Conservation (phyloP, 2,329 filamentous ascomycete genomes). For the Phyllosticta capitalensis region DNA sequence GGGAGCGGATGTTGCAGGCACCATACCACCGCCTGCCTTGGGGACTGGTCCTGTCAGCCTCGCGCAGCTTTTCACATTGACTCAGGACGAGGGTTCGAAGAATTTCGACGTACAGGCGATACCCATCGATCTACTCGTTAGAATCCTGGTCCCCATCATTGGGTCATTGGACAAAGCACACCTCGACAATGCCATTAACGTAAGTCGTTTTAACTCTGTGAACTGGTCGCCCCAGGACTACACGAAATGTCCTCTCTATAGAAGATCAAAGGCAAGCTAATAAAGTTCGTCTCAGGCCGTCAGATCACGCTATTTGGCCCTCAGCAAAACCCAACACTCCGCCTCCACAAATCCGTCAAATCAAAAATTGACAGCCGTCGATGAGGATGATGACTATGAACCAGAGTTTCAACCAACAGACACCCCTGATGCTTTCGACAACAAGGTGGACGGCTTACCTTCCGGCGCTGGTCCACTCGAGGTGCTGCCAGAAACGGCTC, state of each 20-base stretch:
- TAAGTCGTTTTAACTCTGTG: constrained; percentile 32
- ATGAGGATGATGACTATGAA: constrained; percentile 89
- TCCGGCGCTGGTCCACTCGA: constrained; percentile 38
- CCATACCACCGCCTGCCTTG: constrained; percentile 37
- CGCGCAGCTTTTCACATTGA: constrained; percentile 80
- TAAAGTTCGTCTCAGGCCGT: constrained; percentile 24
- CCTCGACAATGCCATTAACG: constrained; percentile 64
- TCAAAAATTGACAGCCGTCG: constrained; percentile 34
- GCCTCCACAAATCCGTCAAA: constrained; percentile 22
- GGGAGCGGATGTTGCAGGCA: constrained; percentile 39
- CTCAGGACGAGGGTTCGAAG: constrained; percentile 61
- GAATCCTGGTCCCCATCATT: constrained; percentile 73
- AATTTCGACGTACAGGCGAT: constrained; percentile 77
- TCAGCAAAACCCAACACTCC: constrained; percentile 23
- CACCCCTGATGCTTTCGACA: constrained; percentile 65
- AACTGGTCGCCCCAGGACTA: background rate
- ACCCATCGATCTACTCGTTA: constrained; percentile 64
- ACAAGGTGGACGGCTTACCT: constrained; percentile 65
- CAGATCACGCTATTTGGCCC: constrained; percentile 31
- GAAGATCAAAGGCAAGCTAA: background rate
- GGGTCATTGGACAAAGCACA: constrained; percentile 58
- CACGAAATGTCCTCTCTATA: too few relatives aligned
- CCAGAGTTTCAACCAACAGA: constrained; percentile 74
- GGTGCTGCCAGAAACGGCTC: constrained; percentile 38
- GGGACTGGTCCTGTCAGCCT: constrained; percentile 67